Conservation (phyloP, 2,329 filamentous ascomycete species). For the Malbranchea cinnamomea region DNA sequence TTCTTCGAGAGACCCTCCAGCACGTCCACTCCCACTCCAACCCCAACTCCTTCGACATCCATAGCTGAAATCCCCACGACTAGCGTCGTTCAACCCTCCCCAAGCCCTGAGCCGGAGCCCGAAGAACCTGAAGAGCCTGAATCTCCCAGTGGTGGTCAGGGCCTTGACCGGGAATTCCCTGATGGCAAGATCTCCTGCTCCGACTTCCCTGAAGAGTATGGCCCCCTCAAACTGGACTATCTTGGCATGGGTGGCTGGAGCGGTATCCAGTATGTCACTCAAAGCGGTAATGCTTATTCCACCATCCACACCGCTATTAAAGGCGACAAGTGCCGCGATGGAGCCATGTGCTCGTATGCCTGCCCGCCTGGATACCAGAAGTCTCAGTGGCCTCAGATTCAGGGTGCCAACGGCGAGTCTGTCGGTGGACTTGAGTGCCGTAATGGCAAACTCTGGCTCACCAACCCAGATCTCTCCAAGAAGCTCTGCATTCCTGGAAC, state of each 20-base stretch:
- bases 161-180: slow-evolving; percentile 56
- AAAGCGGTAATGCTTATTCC: slow-evolving; percentile 40
- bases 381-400: slow-evolving; percentile 68
- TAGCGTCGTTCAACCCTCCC: slow-evolving; percentile 3
- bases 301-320: slow-evolving; percentile 49
- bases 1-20: slow-evolving; percentile 11
- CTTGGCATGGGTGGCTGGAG: slow-evolving; percentile 60
- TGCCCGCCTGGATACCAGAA: slow-evolving; percentile 89
- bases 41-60: slow-evolving; percentile 22
- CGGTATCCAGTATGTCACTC: slow-evolving; percentile 55
- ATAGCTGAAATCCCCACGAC: slow-evolving; percentile 20
- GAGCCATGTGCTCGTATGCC: slow-evolving; percentile 76
- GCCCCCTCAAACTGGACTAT: slow-evolving; percentile 56
- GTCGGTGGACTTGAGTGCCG: slow-evolving; percentile 73
- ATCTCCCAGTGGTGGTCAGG: slow-evolving; percentile 25
- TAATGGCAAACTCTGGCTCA: slow-evolving; percentile 60
- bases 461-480: slow-evolving; percentile 47
- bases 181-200: slow-evolving; percentile 57
- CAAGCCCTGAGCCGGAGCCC: slow-evolving; percentile 14
- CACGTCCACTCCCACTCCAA: slow-evolving; percentile 21
- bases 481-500: slow-evolving; percentile 63
- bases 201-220: slow-evolving; percentile 66
- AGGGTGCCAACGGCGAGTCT: slow-evolving; percentile 69
- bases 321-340: slow-evolving; percentile 45
- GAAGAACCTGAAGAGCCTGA: slow-evolving; percentile 5